Evolutionary conservation across 2,329 filamentous ascomycete genomes (phyloP), one percentile per base, ranked within the genome.

Genomic region (Pseudogymnoascus sp.): DNA sequence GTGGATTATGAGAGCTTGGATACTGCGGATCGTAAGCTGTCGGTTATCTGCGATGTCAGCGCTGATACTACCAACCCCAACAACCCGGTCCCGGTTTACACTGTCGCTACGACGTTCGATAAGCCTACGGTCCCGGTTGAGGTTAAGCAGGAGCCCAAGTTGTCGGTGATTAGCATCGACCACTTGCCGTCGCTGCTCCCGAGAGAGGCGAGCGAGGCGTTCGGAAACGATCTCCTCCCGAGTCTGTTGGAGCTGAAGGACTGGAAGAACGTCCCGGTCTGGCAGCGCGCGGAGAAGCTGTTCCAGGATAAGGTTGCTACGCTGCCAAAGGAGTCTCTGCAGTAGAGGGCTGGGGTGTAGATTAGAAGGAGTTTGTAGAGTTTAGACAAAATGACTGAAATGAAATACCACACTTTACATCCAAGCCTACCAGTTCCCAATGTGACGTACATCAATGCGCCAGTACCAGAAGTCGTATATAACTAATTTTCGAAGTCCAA

Each of bases 151-250:
- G 77, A 80, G 43, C 70, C 72, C 73, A 78, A 62, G 77, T 77
- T 96, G 63, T 87, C 83, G 58, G 90, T 97, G 68, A 96, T 97
- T 75, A 89, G 86, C 73, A 94, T 95, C 71, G 90, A 95, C 75
- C 91, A 95, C 72, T 81, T 95, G 61, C 91, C 91, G 3, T 89
- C 86, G 61, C 83, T 97, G 68, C 80, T 97, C 38, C 90, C 93
- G 1, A 82, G 93, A 61, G 93, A 97, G 78, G 87, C 91, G 26
- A 91, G 86, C 45, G 92, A 97, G 77, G 87, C 87, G 19, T 97
- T 96, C 78, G 91, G 87, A 74, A 79, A 83, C 60, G 88, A 89
- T 58, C 79, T 97, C 67, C 78, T 96, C 70, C 91, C 91, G 19
- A 89, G 86, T 70, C 77, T 97, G 68, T 75, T 94, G 65, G 81